phyloP scores from a whole-genome alignment of 2,329 filamentous ascomycete genomes.

The Fusarium sp. region DNA sequence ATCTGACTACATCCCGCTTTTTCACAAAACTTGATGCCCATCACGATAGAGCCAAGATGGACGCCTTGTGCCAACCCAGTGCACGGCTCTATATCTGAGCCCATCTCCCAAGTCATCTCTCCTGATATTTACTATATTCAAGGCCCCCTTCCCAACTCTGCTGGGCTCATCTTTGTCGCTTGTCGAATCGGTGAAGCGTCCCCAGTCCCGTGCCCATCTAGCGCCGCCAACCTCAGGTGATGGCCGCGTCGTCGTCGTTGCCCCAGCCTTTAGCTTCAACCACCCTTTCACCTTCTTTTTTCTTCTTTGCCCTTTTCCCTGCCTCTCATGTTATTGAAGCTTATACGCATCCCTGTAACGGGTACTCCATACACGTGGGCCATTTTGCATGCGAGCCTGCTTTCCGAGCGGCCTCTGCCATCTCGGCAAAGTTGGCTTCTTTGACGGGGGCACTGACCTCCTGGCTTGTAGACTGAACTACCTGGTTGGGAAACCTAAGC shows the following conservation, averaged over 20 bases:
- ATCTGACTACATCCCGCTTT: slow-evolving; percentile 29
- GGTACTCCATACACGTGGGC: slow-evolving; percentile 25
- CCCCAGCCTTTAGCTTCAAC: background rate
- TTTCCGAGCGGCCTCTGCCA: slow-evolving; percentile 16
- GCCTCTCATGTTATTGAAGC: slow-evolving; percentile 8
- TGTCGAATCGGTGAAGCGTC: slow-evolving; percentile 38
- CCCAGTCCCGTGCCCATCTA: slow-evolving; percentile 22
- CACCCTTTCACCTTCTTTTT: slow-evolving; percentile 10
- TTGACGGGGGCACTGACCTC: background rate
- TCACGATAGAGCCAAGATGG: slow-evolving; percentile 25
- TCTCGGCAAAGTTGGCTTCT: slow-evolving; percentile 6
- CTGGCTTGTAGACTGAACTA: background rate
- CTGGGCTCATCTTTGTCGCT: slow-evolving; percentile 13
- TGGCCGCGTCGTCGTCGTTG: slow-evolving; percentile 23
- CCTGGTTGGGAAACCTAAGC: background rate
- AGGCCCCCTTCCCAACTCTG: slow-evolving; percentile 2
- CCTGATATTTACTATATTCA: slow-evolving; percentile 16
- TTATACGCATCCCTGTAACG: slow-evolving; percentile 2
- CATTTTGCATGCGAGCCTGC: slow-evolving; percentile 24
- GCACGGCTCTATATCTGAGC: slow-evolving; percentile 14
- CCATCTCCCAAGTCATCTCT: slow-evolving; percentile 23
- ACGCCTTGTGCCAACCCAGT: slow-evolving; percentile 11
- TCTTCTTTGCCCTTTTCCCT: background rate
- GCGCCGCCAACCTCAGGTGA: slow-evolving; percentile 31
- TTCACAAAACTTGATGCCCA: slow-evolving; percentile 6